Percentiles rank a stretch among this genome's conserved stretches.
phyloP scores from a whole-genome alignment of 2,329 filamentous ascomycete genomes.

The Emergomyces orientalis region DNA sequence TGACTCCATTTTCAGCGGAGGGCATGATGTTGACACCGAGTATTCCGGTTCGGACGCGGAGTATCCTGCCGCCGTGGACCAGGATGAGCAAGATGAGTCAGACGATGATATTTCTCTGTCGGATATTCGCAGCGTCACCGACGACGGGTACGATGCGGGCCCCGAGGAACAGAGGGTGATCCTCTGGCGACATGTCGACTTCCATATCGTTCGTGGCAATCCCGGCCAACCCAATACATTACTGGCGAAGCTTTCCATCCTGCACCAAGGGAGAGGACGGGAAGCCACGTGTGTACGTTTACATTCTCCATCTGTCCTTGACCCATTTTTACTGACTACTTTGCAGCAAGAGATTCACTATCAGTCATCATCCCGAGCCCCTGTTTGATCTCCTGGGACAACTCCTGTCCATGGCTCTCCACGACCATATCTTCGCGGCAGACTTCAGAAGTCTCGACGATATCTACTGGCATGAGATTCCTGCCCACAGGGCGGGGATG shows the following conservation, averaged over 20 bases:
- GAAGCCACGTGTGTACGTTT: background rate
- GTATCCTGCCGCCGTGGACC: too few species aligned
- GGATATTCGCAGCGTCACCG: constrained; percentile 2
- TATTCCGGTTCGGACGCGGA: background rate
- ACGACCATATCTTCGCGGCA: too few species aligned
- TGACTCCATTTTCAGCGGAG: constrained; percentile 5
- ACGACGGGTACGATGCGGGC: background rate
- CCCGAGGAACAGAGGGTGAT: background rate
- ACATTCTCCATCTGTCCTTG: background rate
- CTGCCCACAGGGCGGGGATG: too few species aligned
- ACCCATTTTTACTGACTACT: too few species aligned
- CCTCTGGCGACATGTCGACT: background rate
- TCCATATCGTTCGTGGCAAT: background rate
- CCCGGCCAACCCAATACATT: background rate
- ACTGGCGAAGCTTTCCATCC: constrained; percentile 4
- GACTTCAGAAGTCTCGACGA: too few species aligned
- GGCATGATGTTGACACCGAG: background rate
- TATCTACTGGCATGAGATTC: too few species aligned
- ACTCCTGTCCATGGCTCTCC: too few species aligned
- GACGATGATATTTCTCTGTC: constrained; percentile 3
- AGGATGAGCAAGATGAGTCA: background rate
- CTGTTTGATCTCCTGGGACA: too few species aligned
- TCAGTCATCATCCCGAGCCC: too few species aligned
- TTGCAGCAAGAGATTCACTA: too few species aligned
- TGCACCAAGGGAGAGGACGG: constrained; percentile 2